Conservation (phyloP, 2,329 filamentous ascomycete genomes). For the Podosphaera xanthii region DNA sequence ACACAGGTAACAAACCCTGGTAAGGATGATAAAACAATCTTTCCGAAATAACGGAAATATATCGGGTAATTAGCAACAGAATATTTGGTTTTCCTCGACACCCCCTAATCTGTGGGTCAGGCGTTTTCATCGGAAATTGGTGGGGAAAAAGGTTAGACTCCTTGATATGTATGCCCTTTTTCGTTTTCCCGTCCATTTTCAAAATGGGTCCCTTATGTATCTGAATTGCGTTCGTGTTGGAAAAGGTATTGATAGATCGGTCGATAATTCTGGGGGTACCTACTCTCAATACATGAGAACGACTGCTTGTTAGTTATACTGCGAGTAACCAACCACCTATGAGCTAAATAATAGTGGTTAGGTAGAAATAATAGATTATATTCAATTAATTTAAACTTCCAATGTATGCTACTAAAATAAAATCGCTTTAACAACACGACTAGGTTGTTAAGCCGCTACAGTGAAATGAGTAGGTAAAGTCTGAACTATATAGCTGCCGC, state of each 20-base stretch:
- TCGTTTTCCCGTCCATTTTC: constrained; percentile 5
- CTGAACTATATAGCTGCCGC: too few relatives aligned
- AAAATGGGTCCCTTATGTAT: constrained; percentile 4
- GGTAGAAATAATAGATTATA: neutral
- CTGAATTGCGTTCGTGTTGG: neutral
- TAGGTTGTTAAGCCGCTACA: too few relatives aligned
- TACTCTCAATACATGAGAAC: neutral
- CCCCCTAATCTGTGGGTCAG: constrained; percentile 10
- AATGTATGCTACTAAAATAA: too few relatives aligned
- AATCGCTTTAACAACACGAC: too few relatives aligned
- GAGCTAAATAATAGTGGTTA: neutral
- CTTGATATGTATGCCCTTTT: constrained; percentile 6
- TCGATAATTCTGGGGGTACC: neutral
- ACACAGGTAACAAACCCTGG: constrained; percentile 33
- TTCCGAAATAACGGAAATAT: constrained; percentile 4
- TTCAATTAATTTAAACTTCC: neutral
- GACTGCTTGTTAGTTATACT: neutral
- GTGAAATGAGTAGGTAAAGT: too few relatives aligned
- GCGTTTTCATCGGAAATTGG: constrained; percentile 10
- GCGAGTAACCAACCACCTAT: neutral
- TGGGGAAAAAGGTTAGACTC: constrained; percentile 10
- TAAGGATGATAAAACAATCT: constrained; percentile 17
- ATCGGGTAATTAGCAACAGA: neutral
- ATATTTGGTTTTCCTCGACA: constrained; percentile 7
- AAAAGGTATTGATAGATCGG: neutral